phyloP scores from a whole-genome alignment of 108 stramenopile species.

The Fistulifera pelliculosa region DNA sequence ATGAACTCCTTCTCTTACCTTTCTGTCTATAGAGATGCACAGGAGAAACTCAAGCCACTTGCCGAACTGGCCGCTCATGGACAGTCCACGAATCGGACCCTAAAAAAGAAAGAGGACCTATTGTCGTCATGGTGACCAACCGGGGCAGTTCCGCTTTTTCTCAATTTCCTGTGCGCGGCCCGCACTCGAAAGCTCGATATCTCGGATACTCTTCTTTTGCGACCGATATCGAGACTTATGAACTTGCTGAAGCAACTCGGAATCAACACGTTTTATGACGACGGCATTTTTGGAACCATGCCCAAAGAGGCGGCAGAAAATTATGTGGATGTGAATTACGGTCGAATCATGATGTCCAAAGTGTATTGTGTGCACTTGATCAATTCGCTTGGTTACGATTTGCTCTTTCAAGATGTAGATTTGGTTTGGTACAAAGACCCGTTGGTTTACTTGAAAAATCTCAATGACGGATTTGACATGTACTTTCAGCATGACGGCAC shows the following conservation, averaged over 20 bases:
- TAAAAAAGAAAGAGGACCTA: background rate
- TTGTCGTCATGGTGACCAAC: constrained; percentile 30
- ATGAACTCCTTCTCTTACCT: too few relatives aligned
- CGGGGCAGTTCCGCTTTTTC: constrained; percentile 56
- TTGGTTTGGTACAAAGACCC: constrained; percentile 48
- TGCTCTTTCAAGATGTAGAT: constrained; percentile 79
- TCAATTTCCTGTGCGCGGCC: constrained; percentile 66
- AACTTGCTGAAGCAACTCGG: constrained; percentile 56
- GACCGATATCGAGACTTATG: constrained; percentile 63
- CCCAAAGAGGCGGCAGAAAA: constrained; percentile 41
- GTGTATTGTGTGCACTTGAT: constrained; percentile 64
- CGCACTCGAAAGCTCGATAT: constrained; percentile 33
- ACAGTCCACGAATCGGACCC: background rate
- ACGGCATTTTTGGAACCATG: constrained; percentile 40
- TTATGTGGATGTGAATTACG: constrained; percentile 71
- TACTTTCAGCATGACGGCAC: constrained; percentile 85
- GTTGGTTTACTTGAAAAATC: constrained; percentile 34
- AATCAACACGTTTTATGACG: constrained; percentile 57
- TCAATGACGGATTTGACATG: constrained; percentile 52
- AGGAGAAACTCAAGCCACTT: background rate
- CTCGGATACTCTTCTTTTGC: constrained; percentile 61
- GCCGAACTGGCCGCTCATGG: background rate
- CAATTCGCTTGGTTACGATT: constrained; percentile 46
- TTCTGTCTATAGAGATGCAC: background rate
- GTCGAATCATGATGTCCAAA: constrained; percentile 83